Evolutionary conservation across 306 rosid species (phyloP).

Genomic region (Prinsepia uniflora): DNA sequence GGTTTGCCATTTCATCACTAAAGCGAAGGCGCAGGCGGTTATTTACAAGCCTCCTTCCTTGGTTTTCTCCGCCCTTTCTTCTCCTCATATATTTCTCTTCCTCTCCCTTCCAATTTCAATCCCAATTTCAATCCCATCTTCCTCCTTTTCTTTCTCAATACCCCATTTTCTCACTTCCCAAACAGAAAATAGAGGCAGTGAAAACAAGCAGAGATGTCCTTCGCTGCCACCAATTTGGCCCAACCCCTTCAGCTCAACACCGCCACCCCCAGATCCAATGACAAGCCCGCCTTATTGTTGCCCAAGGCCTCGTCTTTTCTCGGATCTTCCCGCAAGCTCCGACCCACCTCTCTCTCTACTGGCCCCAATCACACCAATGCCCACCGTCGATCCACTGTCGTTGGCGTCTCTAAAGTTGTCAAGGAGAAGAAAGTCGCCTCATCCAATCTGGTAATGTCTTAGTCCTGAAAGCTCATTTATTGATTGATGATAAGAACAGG

Average conservation of each 20-base stretch:
- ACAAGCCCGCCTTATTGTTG: conserved; percentile 36
- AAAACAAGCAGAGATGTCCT: conserved; percentile 46
- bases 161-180: conserved; percentile 9
- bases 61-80: conserved; percentile 61
- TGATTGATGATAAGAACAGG: neutral
- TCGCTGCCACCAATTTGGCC: conserved; percentile 49
- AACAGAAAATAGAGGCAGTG: neutral
- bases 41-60: conserved; percentile 52
- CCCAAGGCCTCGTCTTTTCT: conserved; percentile 44
- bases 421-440: conserved; percentile 47
- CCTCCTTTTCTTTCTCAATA: conserved; percentile 1
- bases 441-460: conserved; percentile 54
- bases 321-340: conserved; percentile 64
- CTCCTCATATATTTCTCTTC: conserved; percentile 10
- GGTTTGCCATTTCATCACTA: neutral
- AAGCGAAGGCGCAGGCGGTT: conserved; percentile 32
- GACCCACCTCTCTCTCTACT: conserved; percentile 34
- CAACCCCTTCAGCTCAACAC: conserved; percentile 54
- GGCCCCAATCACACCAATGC: conserved; percentile 19
- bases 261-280: conserved; percentile 67
- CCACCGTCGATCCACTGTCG: conserved; percentile 47
- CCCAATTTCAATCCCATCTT: neutral
- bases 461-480: conserved; percentile 3
- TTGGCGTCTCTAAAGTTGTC: conserved; percentile 60
- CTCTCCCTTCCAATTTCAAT: neutral